These are phyloP conservation scores for Clavariopsis aquatica DNA, from an alignment of 495 filamentous ascomycete species.

Conservation along the genomic window DNA sequence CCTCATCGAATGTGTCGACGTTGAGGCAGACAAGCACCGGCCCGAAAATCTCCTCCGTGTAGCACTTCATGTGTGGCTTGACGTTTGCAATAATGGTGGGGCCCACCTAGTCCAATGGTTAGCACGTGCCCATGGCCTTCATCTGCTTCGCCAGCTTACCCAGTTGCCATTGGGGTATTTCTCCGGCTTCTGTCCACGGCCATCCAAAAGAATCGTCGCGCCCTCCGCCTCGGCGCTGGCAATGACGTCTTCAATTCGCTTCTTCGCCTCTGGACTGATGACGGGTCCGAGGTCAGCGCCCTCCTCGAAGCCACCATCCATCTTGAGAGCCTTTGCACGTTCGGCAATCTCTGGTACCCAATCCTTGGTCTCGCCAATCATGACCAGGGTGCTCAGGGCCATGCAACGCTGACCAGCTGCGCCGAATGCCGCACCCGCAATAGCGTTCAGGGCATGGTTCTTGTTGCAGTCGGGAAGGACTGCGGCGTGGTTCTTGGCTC, in stretches of 20 bases:
- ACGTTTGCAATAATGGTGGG: constrained; percentile 96
- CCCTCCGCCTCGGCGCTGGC: constrained; percentile 88
- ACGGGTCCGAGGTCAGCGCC: constrained; percentile 96
- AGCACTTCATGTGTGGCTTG: constrained; percentile 88
- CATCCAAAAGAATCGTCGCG: constrained; percentile 92
- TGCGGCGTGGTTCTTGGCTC: constrained; percentile 97
- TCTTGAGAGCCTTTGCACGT: constrained; percentile 82
- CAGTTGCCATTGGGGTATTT: constrained; percentile 98
- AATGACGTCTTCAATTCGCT: constrained; percentile 86
- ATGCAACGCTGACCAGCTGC: constrained; percentile 97
- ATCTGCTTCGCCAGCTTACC: constrained; percentile 52
- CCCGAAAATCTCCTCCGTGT: constrained; percentile 95
- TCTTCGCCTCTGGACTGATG: constrained; percentile 88
- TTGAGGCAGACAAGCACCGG: constrained; percentile 88
- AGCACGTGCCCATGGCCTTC: constrained; percentile 18
- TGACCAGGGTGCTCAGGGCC: constrained; percentile 90
- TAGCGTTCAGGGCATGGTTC: constrained; percentile 93
- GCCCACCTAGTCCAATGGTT: constrained; percentile 54
- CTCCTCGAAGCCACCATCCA: constrained; percentile 93
- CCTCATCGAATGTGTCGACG: constrained; percentile 79
- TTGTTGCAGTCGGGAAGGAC: constrained; percentile 97
- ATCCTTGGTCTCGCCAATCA: constrained; percentile 90
- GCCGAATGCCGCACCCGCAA: constrained; percentile 93
- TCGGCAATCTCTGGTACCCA: constrained; percentile 93
- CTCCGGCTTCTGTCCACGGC: constrained; percentile 78